Conservation (phyloP, 2,329 filamentous ascomycete genomes). For the Cercospora sp. region DNA sequence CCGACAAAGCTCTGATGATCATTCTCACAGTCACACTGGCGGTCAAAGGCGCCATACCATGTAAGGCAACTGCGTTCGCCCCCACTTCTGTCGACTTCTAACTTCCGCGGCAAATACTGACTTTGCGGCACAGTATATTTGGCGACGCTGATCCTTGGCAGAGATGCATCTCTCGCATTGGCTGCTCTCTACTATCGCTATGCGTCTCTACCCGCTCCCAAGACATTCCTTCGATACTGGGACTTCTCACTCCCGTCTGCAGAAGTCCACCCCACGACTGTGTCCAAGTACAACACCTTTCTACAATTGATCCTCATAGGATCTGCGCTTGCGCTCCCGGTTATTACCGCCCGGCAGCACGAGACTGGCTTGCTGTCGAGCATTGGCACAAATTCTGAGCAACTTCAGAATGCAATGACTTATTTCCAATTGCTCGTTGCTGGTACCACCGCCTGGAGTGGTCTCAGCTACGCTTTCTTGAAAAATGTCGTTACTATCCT, state of each 20-base stretch:
- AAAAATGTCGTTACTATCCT: conserved; percentile 92
- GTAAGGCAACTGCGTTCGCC: conserved; percentile 50
- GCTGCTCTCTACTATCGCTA: conserved; percentile 94
- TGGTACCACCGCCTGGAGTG: conserved; percentile 88
- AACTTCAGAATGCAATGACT: conserved; percentile 40
- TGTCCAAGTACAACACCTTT: conserved; percentile 90
- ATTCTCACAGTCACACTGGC: conserved; percentile 83
- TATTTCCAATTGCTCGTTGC: conserved; percentile 75
- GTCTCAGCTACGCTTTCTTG: conserved; percentile 84
- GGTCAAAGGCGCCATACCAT: conserved; percentile 75
- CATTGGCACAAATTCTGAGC: conserved; percentile 25
- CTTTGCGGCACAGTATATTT: conserved; percentile 66
- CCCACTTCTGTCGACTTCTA: conserved; percentile 12
- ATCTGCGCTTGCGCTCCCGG: conserved; percentile 75
- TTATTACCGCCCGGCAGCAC: conserved; percentile 51
- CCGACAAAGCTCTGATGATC: conserved; percentile 95
- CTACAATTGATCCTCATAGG: conserved; percentile 86
- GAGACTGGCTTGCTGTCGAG: conserved; percentile 29
- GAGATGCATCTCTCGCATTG: conserved; percentile 79
- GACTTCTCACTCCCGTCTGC: conserved; percentile 90
- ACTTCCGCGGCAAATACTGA: conserved; percentile 17
- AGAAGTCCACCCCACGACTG: conserved; percentile 78
- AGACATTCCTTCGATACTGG: conserved; percentile 92
- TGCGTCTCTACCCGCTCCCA: conserved; percentile 89
- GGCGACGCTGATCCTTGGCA: conserved; percentile 83